Evolutionary conservation across 2,329 filamentous ascomycete genomes (phyloP), one percentile per base, ranked within the genome.

Genomic region (Fusarium miscanthi): DNA sequence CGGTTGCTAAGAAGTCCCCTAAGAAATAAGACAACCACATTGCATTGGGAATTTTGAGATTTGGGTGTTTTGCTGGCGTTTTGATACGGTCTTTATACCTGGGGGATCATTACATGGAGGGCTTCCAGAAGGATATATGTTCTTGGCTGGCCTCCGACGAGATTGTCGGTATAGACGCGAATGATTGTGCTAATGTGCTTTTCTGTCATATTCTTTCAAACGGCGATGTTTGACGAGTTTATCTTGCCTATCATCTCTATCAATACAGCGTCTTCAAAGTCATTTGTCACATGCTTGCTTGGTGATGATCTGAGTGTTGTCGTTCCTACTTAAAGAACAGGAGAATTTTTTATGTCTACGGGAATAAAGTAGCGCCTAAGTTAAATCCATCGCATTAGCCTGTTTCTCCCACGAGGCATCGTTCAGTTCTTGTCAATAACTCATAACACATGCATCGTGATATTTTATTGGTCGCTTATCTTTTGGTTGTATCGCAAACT

Each of bases 1-100:
- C 70, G 11, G 43, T 53, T 27, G 49, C 46, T 25, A 72, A 72
- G 59, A 69, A 43, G 40, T 45, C 63, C 21, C 33, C 51, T 8
- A 72, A 70, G 66, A 67, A 45, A 63, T 72, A 59, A 21, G 13
- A 14, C 17, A 25, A 41, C 48, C n/a, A 19, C 16, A 49, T 31
- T 41, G 27, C 35, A 51, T 59, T 49, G 27, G 25, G 31, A 51
- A 31, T 35, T 31, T 46, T 45, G n/a, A 33, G 17, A 16, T 42
- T 49, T 31, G 8, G 64, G 46, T 46, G 69, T 57, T 60, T 49
- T 33, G n/a, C 45, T 38, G 59, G 69, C 42, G 60, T 72, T 66
- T 73, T 66, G 59, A 57, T 52, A 35, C 43, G 64, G 45, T 69
- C 19, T 58, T 54, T 30, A 70, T 60, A 69, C 56, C 59, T 69